Conservation (phyloP, 768 basidiomycete species). For the Chiua virens region DNA sequence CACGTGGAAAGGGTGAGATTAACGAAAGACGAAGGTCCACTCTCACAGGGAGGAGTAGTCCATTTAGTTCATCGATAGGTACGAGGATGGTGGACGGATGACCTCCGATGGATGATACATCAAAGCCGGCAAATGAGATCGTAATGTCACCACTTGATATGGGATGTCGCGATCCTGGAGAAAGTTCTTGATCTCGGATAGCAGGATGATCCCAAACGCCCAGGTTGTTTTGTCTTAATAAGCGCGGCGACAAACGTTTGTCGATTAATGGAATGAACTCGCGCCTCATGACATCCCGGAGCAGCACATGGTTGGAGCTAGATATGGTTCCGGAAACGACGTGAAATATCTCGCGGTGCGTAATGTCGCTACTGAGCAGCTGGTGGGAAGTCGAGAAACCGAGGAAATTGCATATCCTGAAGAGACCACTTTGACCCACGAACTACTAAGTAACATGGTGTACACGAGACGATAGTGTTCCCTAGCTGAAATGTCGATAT, state of each 20-base stretch:
- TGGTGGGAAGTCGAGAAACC: slow-evolving; percentile 1
- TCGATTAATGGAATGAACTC: too few relatives aligned
- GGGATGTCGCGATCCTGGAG: neutral
- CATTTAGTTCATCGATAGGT: too few relatives aligned
- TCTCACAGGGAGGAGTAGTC: too few relatives aligned
- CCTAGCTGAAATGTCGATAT: too few relatives aligned
- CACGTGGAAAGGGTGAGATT: too few relatives aligned
- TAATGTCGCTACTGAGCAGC: slow-evolving; percentile 10
- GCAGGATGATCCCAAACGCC: slow-evolving; percentile 11
- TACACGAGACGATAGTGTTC: slow-evolving; percentile 14
- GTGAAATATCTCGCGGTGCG: slow-evolving; percentile 9
- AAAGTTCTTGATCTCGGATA: slow-evolving; percentile 12
- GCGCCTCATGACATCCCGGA: slow-evolving; percentile 18
- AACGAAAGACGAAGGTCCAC: too few relatives aligned
- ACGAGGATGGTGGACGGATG: too few relatives aligned
- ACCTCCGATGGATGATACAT: too few relatives aligned
- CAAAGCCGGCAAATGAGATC: too few relatives aligned
- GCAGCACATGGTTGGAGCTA: neutral
- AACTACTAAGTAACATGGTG: slow-evolving; percentile 17
- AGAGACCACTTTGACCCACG: slow-evolving; percentile 15
- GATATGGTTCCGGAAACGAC: slow-evolving; percentile 10
- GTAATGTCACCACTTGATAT: too few relatives aligned
- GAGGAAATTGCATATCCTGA: slow-evolving; percentile 13
- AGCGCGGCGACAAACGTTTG: too few relatives aligned
- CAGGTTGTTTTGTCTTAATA: too few relatives aligned